Conservation (phyloP, 768 basidiomycete species). For the Punctularia strigosozonata region DNA sequence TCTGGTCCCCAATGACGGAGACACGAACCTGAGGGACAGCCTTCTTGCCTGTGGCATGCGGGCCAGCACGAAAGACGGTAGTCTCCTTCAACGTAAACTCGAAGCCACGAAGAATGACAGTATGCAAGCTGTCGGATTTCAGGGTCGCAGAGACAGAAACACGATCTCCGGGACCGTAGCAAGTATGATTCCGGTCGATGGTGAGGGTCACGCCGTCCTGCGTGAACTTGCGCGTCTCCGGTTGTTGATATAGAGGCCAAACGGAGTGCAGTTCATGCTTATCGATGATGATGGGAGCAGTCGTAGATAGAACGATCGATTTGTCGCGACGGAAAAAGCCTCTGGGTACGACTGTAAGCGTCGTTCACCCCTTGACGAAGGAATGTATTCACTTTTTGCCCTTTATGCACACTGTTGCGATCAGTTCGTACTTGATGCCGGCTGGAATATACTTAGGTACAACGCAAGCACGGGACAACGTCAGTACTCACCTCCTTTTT, state of each 20-base stretch:
- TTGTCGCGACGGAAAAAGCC: conserved; percentile 78
- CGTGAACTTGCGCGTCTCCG: conserved; percentile 51
- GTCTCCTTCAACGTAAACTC: conserved; percentile 74
- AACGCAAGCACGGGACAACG: not conserved
- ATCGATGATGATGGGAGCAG: conserved; percentile 70
- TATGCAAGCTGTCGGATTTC: conserved; percentile 55
- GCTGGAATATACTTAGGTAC: conserved; percentile 25
- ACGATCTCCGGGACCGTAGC: conserved; percentile 80
- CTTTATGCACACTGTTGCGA: conserved; percentile 77
- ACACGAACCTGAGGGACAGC: conserved; percentile 44
- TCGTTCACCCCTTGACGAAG: too few relatives aligned
- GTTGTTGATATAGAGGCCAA: conserved; percentile 84
- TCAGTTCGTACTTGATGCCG: conserved; percentile 83
- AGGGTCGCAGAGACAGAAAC: conserved; percentile 62
- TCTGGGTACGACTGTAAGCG: too few relatives aligned
- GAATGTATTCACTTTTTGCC: conserved; percentile 58
- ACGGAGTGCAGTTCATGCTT: conserved; percentile 91
- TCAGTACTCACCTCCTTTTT: conserved; percentile 46
- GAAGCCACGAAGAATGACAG: conserved; percentile 70
- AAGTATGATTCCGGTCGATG: conserved; percentile 65
- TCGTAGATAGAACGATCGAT: conserved; percentile 52
- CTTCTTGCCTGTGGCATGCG: conserved; percentile 42
- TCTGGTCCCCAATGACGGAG: conserved; percentile 53
- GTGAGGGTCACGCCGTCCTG: conserved; percentile 66
- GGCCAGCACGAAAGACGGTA: conserved; percentile 59